These are phyloP conservation scores for Coemansia javaensis DNA, from an alignment of 192 early-diverging fungal species.

Conservation along the genomic window DNA sequence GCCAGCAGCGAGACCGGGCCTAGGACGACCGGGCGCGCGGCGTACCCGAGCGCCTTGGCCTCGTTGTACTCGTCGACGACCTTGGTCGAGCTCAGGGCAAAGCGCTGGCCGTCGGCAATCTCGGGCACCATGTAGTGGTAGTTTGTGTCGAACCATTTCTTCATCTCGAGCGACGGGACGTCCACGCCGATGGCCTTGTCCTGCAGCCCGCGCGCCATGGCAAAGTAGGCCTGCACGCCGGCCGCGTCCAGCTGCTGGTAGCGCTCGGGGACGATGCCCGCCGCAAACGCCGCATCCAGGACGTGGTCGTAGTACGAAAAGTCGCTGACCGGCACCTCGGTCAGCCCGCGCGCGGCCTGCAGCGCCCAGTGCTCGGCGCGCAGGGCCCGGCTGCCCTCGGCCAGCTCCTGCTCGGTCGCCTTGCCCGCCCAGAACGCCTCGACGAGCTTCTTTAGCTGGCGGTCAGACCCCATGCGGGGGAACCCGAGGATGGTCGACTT, in stretches of 20 bases:
- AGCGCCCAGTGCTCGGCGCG: slow-evolving; percentile 72
- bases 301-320: slow-evolving; percentile 96
- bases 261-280: slow-evolving; percentile 62
- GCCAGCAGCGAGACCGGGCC: slow-evolving; percentile 88
- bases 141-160: slow-evolving; percentile 99
- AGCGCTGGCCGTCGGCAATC: slow-evolving; percentile 69
- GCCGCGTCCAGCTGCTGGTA: slow-evolving; percentile 63
- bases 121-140: slow-evolving; percentile 91
- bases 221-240: slow-evolving; percentile 86
- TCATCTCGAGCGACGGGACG: slow-evolving; percentile 96
- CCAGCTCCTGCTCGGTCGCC: slow-evolving; percentile 65
- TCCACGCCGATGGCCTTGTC: slow-evolving; percentile 70
- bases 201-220: slow-evolving; percentile 95
- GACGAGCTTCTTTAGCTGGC: slow-evolving; percentile 93
- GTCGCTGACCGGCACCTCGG: slow-evolving; percentile 88
- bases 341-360: slow-evolving; percentile 69
- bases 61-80: slow-evolving; percentile 82
- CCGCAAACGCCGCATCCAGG: slow-evolving; percentile 62
- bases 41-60: slow-evolving; percentile 86
- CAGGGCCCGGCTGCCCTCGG: slow-evolving; percentile 61
- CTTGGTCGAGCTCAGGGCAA: slow-evolving; percentile 65
- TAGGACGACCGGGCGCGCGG: slow-evolving; percentile 87
- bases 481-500: slow-evolving; percentile 69
- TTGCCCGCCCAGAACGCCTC: slow-evolving; percentile 92
- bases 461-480: slow-evolving; percentile 90